phyloP scores from a whole-genome alignment of 441 rosid genomes.

The Macaranga tanarius region DNA sequence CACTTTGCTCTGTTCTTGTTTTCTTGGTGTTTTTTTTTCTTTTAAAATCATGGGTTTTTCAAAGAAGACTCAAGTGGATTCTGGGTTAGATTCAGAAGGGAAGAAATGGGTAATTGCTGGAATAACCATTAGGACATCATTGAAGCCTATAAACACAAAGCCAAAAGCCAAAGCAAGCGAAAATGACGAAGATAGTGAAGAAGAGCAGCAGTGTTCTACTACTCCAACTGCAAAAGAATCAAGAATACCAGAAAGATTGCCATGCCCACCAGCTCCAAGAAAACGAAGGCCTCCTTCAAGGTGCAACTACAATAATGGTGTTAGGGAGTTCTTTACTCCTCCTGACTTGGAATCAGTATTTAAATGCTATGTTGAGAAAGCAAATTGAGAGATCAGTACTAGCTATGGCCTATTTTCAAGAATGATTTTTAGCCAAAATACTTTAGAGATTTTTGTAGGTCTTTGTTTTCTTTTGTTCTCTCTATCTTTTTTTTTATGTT shows the following conservation, averaged over 20 bases:
- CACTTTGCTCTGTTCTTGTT: too few species aligned
- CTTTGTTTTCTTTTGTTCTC: constrained; percentile 10
- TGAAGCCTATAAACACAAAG: constrained; percentile 69
- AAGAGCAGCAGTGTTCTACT: constrained; percentile 43
- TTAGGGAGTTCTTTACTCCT: constrained; percentile 72
- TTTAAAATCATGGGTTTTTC: constrained; percentile 60
- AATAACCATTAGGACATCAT: constrained; percentile 44
- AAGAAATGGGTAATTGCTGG: constrained; percentile 83
- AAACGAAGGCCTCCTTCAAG: constrained; percentile 56
- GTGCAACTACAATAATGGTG: constrained; percentile 47
- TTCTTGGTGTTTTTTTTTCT: not conserved
- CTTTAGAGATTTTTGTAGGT: constrained; percentile 12
- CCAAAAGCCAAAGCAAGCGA: constrained; percentile 33
- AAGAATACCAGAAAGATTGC: constrained; percentile 62
- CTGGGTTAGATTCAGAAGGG: constrained; percentile 52
- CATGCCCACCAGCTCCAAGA: constrained; percentile 82
- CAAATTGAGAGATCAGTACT: constrained; percentile 27
- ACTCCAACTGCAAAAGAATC: constrained; percentile 80
- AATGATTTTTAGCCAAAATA: not conserved
- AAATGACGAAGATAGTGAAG: constrained; percentile 35
- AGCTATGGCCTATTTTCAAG: constrained; percentile 4
- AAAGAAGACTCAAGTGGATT: constrained; percentile 59
- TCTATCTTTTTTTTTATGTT: constrained; percentile 11
- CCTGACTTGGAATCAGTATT: constrained; percentile 84
- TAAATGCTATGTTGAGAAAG: constrained; percentile 58